A percentile compares a stretch with the other conserved stretches of the same genome.
These are phyloP conservation scores for Arabidopsis suecica DNA, from an alignment of 345 rosid species.

Conservation along the genomic window DNA sequence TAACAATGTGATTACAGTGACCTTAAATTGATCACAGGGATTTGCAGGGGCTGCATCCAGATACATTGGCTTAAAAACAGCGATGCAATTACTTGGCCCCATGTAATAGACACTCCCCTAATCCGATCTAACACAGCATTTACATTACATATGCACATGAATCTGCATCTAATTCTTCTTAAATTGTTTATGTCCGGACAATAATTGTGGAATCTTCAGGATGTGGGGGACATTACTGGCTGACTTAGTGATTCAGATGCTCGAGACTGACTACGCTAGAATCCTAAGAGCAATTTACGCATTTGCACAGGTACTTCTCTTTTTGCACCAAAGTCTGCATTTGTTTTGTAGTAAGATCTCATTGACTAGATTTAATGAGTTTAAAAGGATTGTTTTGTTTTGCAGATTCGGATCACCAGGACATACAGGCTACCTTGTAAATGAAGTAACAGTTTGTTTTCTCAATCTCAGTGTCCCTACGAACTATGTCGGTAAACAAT, in stretches of 20 bases:
- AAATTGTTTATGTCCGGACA: background rate
- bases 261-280: constrained; percentile 96
- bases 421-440: constrained; percentile 59
- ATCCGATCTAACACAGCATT: background rate
- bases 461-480: constrained; percentile 13
- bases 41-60: constrained; percentile 84
- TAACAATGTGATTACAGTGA: constrained; percentile 4
- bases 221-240: constrained; percentile 96
- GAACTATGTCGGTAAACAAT: constrained; percentile 22
- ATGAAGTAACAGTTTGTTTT: constrained; percentile 38
- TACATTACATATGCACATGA: constrained; percentile 11
- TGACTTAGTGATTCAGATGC: constrained; percentile 96
- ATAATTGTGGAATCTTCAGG: constrained; percentile 50
- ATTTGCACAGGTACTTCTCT: constrained; percentile 76
- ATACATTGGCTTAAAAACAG: constrained; percentile 85
- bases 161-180: constrained; percentile 1
- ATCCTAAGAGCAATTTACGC: constrained; percentile 90
- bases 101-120: constrained; percentile 49
- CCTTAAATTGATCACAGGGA: constrained; percentile 59
- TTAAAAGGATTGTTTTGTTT: constrained; percentile 16
- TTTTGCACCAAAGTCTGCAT: background rate
- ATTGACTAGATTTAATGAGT: too few species aligned
- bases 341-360: background rate
- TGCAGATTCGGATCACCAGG: constrained; percentile 80
- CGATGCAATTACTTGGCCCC: constrained; percentile 81